Evolutionary conservation across 805 yeast genomes (phyloP).

Genomic region (Metschnikowia gelsemii): DNA sequence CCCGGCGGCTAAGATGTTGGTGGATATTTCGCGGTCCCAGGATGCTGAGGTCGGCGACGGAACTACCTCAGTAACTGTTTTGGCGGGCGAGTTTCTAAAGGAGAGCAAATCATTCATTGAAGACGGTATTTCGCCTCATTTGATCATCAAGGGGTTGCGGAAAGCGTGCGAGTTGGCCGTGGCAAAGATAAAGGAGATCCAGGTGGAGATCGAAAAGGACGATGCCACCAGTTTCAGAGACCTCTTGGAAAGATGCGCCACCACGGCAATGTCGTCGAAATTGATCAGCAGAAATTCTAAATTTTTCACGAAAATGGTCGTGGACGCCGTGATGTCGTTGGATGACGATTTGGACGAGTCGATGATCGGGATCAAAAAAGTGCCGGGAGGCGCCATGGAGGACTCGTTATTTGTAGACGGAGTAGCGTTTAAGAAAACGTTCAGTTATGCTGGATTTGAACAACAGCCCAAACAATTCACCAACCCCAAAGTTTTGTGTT

Average conservation of each 20-base stretch:
- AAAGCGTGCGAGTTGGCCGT: conserved; percentile 79
- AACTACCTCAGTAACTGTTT: conserved; percentile 89
- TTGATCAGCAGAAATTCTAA: conserved; percentile 82
- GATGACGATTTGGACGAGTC: conserved; percentile 86
- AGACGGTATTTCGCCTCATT: conserved; percentile 92
- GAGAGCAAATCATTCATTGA: conserved; percentile 90
- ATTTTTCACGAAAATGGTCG: conserved; percentile 94
- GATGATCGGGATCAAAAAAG: conserved; percentile 90
- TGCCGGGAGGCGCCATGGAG: conserved; percentile 95
- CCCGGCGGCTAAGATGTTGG: conserved; percentile 96
- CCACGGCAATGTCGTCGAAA: conserved; percentile 96
- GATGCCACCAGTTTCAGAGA: conserved; percentile 60
- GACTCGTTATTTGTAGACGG: conserved; percentile 88
- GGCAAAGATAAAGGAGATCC: conserved; percentile 66
- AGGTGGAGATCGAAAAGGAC: conserved; percentile 62
- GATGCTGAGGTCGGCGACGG: conserved; percentile 99
- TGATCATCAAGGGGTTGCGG: conserved; percentile 83
- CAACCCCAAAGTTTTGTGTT: conserved; percentile 77
- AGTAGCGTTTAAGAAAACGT: conserved; percentile 96
- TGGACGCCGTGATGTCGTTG: conserved; percentile 86
- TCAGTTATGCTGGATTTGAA: conserved; percentile 97
- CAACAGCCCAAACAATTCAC: conserved; percentile 89
- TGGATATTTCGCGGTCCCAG: conserved; percentile 91
- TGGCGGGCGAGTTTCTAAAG: conserved; percentile 92
- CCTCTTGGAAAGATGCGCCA: conserved; percentile 86